phyloP scores from a whole-genome alignment of 75 land plant species.

The Selaginella tamariscina region DNA sequence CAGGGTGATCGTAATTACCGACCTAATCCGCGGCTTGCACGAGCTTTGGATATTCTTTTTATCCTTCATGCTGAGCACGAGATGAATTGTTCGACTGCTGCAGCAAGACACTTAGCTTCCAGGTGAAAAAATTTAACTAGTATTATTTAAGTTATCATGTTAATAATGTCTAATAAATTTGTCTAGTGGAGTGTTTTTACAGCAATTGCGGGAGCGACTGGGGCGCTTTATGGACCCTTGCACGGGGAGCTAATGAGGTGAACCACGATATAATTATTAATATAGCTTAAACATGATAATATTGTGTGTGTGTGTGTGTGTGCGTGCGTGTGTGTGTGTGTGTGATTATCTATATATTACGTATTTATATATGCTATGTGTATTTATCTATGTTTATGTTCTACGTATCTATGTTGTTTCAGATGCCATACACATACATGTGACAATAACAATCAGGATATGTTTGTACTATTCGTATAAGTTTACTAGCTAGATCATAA shows the following conservation, averaged over 20 bases:
- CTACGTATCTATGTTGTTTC: too few species aligned
- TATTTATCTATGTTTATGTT: too few species aligned
- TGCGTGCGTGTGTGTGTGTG: too few species aligned
- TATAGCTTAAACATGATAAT: too few species aligned
- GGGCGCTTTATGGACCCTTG: constrained; percentile 97
- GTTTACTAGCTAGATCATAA: too few species aligned
- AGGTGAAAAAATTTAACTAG: constrained; percentile 36
- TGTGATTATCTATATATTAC: too few species aligned
- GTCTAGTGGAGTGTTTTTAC: constrained; percentile 97
- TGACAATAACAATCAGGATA: too few species aligned
- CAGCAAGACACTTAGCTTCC: constrained; percentile 96
- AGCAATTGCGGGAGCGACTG: constrained; percentile 97
- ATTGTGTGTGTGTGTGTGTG: too few species aligned
- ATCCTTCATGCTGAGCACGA: constrained; percentile 98
- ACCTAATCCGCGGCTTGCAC: constrained; percentile 89
- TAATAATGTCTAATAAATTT: background rate
- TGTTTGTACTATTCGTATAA: too few species aligned
- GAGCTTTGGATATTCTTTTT: constrained; percentile 81
- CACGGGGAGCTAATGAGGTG: constrained; percentile 99
- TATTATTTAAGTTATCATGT: background rate
- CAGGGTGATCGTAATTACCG: constrained; percentile 81
- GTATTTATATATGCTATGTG: too few species aligned
- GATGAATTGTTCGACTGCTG: constrained; percentile 98
- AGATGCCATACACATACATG: too few species aligned
- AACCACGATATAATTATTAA: too few species aligned